Evolutionary conservation across 2,329 filamentous ascomycete species (phyloP).

Genomic region (Trichoderma sp.): DNA sequence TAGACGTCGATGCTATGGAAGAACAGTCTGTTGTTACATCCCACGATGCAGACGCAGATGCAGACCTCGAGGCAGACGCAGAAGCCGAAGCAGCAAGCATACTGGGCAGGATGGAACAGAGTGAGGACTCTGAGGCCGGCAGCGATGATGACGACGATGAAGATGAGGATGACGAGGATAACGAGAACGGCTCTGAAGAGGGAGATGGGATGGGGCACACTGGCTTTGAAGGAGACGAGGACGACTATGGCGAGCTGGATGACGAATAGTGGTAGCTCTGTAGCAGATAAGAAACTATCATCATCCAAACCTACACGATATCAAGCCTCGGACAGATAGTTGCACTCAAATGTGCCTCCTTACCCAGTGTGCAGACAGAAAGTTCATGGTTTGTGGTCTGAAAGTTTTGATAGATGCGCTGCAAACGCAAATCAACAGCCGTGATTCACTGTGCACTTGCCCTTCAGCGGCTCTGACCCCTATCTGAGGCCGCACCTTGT

Average conservation of each 20-base stretch:
- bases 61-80: neutral
- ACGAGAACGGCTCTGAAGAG: conserved; percentile 25
- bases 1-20: neutral
- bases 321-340: neutral
- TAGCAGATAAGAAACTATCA: neutral
- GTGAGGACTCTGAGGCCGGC: conserved; percentile 12
- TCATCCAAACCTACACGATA: too few species aligned
- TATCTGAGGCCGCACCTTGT: neutral
- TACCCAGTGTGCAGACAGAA: neutral
- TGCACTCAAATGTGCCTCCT: neutral
- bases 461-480: neutral
- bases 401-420: neutral
- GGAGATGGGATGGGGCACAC: neutral
- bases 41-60: conserved; percentile 23
- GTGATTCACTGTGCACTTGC: neutral
- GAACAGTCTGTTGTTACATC: conserved; percentile 26
- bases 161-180: conserved; percentile 31
- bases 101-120: conserved; percentile 10
- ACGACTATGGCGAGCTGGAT: neutral
- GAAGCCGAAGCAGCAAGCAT: conserved; percentile 8
- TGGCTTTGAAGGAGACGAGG: neutral
- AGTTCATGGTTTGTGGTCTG: fast-evolving
- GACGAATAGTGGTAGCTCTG: neutral
- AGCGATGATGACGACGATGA: conserved; percentile 25
- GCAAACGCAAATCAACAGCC: neutral